Conservation (phyloP, 1,284 basidiomycete genomes). For the Leccinum fallax region DNA sequence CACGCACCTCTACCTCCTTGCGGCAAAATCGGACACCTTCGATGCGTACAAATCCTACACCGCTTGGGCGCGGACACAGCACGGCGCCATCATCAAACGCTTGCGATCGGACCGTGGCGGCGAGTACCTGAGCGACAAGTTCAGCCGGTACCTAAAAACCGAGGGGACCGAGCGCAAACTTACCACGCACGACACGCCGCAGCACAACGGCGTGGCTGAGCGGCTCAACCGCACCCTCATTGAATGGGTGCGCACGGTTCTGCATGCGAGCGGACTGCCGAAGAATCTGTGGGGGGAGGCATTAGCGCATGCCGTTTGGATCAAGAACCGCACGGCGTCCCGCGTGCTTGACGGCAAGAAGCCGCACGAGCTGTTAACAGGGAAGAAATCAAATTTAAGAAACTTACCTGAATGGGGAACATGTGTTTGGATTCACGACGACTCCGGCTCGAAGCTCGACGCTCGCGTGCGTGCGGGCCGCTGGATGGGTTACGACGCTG, state of each 20-base stretch:
- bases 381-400: not conserved
- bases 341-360: not conserved
- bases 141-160: not conserved
- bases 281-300: not conserved
- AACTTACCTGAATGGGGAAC: not conserved
- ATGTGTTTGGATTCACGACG: not conserved
- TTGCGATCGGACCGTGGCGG: not conserved
- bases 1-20: too few relatives aligned
- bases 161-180: not conserved
- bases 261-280: not conserved
- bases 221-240: not conserved
- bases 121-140: conserved; percentile 1
- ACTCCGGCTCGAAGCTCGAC: too few relatives aligned
- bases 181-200: not conserved
- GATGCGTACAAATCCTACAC: too few relatives aligned
- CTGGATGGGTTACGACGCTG: not conserved
- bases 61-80: too few relatives aligned
- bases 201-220: not conserved
- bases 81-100: not conserved
- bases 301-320: not conserved
- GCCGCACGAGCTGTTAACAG: not conserved
- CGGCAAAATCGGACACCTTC: too few relatives aligned
- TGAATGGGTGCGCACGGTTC: not conserved
- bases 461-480: not conserved
- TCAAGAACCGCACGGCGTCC: not conserved